These are phyloP conservation scores for Fusarium sublunatum DNA, from an alignment of 2,329 filamentous ascomycete genomes.

Conservation along the genomic window DNA sequence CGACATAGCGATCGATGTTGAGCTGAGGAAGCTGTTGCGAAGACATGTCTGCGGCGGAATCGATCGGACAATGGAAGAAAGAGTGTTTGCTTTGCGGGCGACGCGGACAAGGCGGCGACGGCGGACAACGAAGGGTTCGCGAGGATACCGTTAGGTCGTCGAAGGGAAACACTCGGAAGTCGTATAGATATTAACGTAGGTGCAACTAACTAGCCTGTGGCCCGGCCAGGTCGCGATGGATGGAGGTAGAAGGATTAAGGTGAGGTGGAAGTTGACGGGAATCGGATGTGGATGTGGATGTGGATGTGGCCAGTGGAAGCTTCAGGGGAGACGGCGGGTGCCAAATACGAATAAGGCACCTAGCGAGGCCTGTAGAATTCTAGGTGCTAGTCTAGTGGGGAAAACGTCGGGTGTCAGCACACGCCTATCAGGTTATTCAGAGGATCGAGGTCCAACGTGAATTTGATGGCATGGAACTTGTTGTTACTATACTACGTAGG, in stretches of 20 bases:
- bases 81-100: constrained; percentile 35
- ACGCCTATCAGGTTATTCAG: constrained; percentile 38
- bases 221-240: constrained; percentile 52
- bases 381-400: constrained; percentile 24
- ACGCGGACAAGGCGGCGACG: constrained; percentile 30
- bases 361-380: constrained; percentile 10
- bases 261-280: constrained; percentile 41
- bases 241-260: constrained; percentile 41
- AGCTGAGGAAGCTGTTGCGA: constrained; percentile 63
- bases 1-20: constrained; percentile 93
- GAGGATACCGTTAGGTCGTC: constrained; percentile 23
- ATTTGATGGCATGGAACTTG: constrained; percentile 1
- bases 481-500: not conserved
- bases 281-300: constrained; percentile 21
- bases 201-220: constrained; percentile 52
- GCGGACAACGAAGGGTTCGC: constrained; percentile 27
- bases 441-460: not conserved
- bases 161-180: constrained; percentile 38
- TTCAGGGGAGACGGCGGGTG: constrained; percentile 37
- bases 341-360: constrained; percentile 35
- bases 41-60: constrained; percentile 52
- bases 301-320: constrained; percentile 42
- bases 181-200: constrained; percentile 30
- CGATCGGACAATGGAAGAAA: constrained; percentile 41
- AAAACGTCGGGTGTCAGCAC: constrained; percentile 36